These are phyloP conservation scores for Ceratocystis lukuohia DNA, from an alignment of 2,329 filamentous ascomycete genomes.

Conservation along the genomic window DNA sequence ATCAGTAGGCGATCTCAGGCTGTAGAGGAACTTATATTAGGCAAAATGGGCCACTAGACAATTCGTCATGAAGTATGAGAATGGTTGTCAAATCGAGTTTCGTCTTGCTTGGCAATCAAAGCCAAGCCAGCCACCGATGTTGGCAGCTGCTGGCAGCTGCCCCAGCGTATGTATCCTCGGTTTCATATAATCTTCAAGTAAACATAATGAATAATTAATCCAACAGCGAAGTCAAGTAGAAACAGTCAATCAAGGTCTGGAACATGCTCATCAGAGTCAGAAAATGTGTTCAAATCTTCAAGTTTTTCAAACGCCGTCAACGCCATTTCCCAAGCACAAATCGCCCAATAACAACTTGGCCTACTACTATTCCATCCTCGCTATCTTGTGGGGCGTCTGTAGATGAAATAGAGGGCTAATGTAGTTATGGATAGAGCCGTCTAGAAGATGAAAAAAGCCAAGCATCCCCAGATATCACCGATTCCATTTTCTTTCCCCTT, in stretches of 20 bases:
- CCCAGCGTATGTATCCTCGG: background rate
- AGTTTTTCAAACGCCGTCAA: conserved; percentile 15
- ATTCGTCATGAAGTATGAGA: background rate
- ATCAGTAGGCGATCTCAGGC: no score
- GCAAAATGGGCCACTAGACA: background rate
- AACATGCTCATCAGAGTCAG: conserved; percentile 11
- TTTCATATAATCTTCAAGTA: no score
- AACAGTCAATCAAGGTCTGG: background rate
- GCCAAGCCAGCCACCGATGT: background rate
- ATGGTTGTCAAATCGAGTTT: background rate
- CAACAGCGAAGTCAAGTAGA: background rate
- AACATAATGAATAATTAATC: background rate
- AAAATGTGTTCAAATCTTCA: background rate
- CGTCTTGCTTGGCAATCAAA: background rate
- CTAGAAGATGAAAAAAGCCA: conserved; percentile 9
- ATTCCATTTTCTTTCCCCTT: background rate
- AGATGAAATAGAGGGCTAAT: background rate
- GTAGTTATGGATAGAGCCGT: background rate
- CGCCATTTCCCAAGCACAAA: conserved; percentile 13
- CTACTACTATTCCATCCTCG: background rate
- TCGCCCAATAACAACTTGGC: background rate
- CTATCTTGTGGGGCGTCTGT: background rate
- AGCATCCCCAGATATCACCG: background rate
- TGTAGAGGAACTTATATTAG: background rate
- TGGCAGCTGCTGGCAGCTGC: background rate